Evolutionary conservation across 768 basidiomycete genomes (phyloP).

Genomic region (Cystobasidium tubakii): DNA sequence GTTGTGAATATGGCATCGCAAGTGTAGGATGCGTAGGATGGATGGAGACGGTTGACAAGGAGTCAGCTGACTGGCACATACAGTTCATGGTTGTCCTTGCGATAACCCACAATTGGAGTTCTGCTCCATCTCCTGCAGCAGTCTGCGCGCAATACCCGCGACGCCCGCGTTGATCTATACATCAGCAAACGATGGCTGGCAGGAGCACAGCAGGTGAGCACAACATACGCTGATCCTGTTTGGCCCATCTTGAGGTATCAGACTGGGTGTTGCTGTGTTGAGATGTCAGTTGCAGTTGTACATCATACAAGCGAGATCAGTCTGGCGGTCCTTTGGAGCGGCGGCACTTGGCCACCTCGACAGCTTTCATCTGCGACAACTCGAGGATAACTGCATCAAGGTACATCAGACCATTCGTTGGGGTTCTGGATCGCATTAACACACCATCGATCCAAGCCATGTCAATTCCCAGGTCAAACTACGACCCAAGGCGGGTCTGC

Average conservation of each 20-base stretch:
- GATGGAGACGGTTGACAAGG: background rate
- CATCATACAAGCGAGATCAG: background rate
- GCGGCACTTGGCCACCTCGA: background rate
- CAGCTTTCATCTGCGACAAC: background rate
- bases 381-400: too few species aligned
- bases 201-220: background rate
- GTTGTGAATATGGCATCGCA: background rate
- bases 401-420: too few species aligned
- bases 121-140: conserved; percentile 96
- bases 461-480: conserved; percentile 12
- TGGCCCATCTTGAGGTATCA: conserved; percentile 27
- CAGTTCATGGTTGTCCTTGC: background rate
- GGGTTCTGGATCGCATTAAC: background rate
- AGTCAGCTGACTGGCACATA: background rate
- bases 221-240: conserved; percentile 31
- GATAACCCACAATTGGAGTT: conserved; percentile 75
- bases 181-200: background rate
- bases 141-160: conserved; percentile 48
- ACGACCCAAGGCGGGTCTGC: conserved; percentile 35
- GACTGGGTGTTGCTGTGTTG: background rate
- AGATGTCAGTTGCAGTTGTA: background rate
- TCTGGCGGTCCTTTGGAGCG: background rate
- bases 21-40: background rate
- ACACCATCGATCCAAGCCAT: background rate
- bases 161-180: background rate